Evolutionary conservation across 2,329 filamentous ascomycete species (phyloP), one percentile per base, ranked within the genome.

Genomic region (Sarocladium brachiariae): DNA sequence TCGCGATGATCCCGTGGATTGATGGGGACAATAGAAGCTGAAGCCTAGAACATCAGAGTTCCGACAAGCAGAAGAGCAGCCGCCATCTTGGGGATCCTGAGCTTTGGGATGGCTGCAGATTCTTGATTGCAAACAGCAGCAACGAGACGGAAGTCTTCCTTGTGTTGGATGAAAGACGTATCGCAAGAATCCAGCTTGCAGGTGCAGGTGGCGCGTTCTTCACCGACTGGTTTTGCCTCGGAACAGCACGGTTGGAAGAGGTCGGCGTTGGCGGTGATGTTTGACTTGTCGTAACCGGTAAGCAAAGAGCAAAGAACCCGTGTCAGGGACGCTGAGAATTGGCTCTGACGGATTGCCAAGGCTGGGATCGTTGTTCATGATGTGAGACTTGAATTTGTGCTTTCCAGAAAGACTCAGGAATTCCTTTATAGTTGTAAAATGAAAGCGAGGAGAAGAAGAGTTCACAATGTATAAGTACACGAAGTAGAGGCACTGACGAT

Each of bases 131-230:
- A 46, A 16, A 31, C 25, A n/a, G 41, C 41, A 8, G 41, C 41
- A 7, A 46, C 25, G 19, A 46, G 41, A 27, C n/a, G 23, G 24
- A 46, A 46, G 13, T 46, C 25, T 16, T 46, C 41, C 23, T 27
- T 31, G 23, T 46, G 23, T 19, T 46, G 41, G 9, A 16, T 24
- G n/a, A 46, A 46, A n/a, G 23, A 46, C n/a, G 41, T 46, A 30
- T 46, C 41, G 19, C 41, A 46, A 16, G 41, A 46, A 18, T 46
- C 41, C 16, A 27, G 41, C 41, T 46, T 21, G 41, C 41, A 46
- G n/a, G 41, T 46, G 24, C 41, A 46, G 16, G 41, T 46, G 10
- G 41, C 23, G 23, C 41, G 41, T 30, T 46, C 41, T 27, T 46
- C 41, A 10, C 41, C 41, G 9, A 46, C 41, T n/a, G 41, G 41